Base-by-base conservation (phyloP, 2,329 filamentous ascomycete species). In the Cercospora sp. region DNA sequence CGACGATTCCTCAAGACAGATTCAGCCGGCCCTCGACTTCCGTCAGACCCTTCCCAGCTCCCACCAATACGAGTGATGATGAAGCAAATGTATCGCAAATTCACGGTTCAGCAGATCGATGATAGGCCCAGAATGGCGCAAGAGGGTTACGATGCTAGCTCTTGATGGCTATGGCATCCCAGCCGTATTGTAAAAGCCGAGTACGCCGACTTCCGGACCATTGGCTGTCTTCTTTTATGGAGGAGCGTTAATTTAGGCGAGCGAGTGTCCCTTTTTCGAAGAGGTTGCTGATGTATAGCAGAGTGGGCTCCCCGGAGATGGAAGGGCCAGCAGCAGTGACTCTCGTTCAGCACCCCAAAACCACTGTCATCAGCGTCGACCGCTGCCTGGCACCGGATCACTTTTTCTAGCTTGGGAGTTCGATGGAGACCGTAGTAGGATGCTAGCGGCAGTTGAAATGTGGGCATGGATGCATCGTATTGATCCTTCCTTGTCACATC, bases 311-410 rank as follows among this genome's bases (percentile, higher is more conserved):
- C 4, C 65, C 65, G 9, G 51, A 58, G n/a, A 45, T 51, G 57
- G 65, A 63, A 60, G 60, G 20, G 3, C 61, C 65, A 6, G 31
- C 65, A 30, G 65, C 65, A 4, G 53, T 63, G 8, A 7, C 13
- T 10, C 60, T 89, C 2, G 80, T 87, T n/a, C 74, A 85, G 3
- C 78, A 87, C 63, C 82, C 85, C 8, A 81, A 81, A 48, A 87
- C 87, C 3, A 83, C 89, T 5, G 83, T 89, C 23, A 84, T 89
- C 68, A 85, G 83, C 69, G 87, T 90, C 66, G 85, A 85, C 67
- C 89, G 89, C 73, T 83, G 87, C 13, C 81, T 85, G 16, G 87
- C 87, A 0, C 87, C 87, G 2, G 87, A 89, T n/a, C n/a, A n/a
- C n/a, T n/a, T n/a, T n/a, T n/a, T n/a, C n/a, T n/a, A n/a, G n/a